Evolutionary conservation across 176 grass and related monocot genomes (phyloP), one percentile per base, ranked within the genome.

Genomic region (Olyra latifolia): DNA sequence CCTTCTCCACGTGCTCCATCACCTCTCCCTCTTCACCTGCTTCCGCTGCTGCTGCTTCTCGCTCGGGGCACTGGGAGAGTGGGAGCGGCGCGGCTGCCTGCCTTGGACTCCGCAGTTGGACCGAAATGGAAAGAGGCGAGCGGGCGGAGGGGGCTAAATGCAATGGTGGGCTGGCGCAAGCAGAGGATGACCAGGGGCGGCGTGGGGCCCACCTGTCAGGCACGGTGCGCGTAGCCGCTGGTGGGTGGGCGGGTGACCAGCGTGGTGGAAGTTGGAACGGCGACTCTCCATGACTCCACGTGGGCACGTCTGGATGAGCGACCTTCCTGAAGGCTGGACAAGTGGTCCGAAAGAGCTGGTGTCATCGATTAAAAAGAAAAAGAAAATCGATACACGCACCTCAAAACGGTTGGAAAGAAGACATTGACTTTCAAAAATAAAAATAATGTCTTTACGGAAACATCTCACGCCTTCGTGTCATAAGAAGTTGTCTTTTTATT

Each of bases 1-100:
- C 96, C 88, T 93, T 87, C 78, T 93, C 75, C 81, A 99, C 85
- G 84, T 89, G 83, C 82, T 89, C 69, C 96, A 95, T 95, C 88
- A 81, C 35, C 7, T 10, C 7, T 46, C 3, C 50, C 57, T 43
- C 63, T 22, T 4, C 32, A 35, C 32, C 32, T 3, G 32, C 32
- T 35, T 35, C 4, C 32, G 2, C 5, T 35, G 32, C 32, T 35
- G 32, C 5, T n/a, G n/a, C n/a, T n/a, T 15, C 65, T 16, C 15
- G 22, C 41, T 27, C 11, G 10, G 43, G 71, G n/a, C n/a, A n/a
- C 71, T 74, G 23, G 8, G 50, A n/a, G n/a, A n/a, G n/a, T n/a
- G n/a, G n/a, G 11, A 40, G 52, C 32, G 46, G 70, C 66, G 66
- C 47, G 20, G 7, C 4, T 35, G 5, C 2, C 61, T 54, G 56